Conservation (phyloP, 2,329 filamentous ascomycete genomes). For the Ilyonectria robusta region DNA sequence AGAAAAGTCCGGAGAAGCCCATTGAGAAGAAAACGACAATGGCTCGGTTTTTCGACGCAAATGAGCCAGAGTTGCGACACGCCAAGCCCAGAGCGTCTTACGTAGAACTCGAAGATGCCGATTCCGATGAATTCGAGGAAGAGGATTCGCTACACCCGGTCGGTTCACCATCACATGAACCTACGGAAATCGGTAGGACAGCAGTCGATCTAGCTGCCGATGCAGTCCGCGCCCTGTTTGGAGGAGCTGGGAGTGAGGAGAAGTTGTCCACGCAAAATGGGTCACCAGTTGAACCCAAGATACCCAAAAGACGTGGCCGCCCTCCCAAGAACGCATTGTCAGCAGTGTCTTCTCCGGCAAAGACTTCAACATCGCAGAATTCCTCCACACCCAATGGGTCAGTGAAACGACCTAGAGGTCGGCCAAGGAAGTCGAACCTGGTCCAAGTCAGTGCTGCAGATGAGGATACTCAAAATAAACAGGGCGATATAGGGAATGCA, state of each 20-base stretch:
- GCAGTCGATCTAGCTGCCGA: conserved; percentile 59
- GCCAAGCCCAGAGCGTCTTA: conserved; percentile 68
- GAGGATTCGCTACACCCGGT: conserved; percentile 51
- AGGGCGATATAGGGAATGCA: conserved; percentile 8
- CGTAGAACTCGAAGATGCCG: conserved; percentile 61
- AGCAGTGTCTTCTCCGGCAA: conserved; percentile 13
- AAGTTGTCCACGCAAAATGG: conserved; percentile 15
- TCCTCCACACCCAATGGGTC: conserved; percentile 16
- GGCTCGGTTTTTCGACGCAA: conserved; percentile 55
- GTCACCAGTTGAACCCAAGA: conserved; percentile 19
- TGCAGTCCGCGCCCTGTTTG: conserved; percentile 50
- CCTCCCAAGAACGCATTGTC: conserved; percentile 49
- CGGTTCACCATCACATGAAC: conserved; percentile 21
- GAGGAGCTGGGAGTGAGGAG: conserved; percentile 23
- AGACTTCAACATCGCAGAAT: conserved; percentile 2
- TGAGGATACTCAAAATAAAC: conserved; percentile 8
- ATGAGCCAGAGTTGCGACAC: conserved; percentile 65
- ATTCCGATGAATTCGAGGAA: conserved; percentile 59
- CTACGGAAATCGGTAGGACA: conserved; percentile 22
- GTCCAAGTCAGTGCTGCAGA: conserved; percentile 29
- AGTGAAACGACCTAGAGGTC: conserved; percentile 45
- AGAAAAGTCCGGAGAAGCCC: conserved; percentile 30
- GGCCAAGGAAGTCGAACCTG: conserved; percentile 47
- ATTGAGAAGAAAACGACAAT: conserved; percentile 40
- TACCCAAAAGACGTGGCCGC: conserved; percentile 48